Evolutionary conservation across 2,329 filamentous ascomycete genomes (phyloP), one percentile per base, ranked within the genome.

Genomic region (Colletotrichum costaricense): DNA sequence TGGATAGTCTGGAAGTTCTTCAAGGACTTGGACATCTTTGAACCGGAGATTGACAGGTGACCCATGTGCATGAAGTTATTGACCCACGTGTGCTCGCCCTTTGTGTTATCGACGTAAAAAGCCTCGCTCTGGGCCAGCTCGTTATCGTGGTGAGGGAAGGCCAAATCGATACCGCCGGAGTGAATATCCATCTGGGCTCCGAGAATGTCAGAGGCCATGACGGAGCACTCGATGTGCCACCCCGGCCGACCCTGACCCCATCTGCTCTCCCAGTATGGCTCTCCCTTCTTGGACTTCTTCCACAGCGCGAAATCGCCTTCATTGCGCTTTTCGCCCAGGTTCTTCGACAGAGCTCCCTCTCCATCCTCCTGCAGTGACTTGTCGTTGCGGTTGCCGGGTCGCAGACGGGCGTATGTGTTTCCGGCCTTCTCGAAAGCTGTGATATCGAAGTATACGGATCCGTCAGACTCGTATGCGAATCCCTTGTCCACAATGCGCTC

Each of bases 61-160:
- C 96, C 96, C 93, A 97, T 98, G 80, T 98, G 96, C 19, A 98
- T 81, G 84, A 98, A 98, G 84, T 98, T 97, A 80, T 97, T 97
- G 63, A 98, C 94, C 96, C 96, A 98, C 73, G 94, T 94, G 77
- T 90, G 88, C 77, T 88, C 86, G 59, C 81, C 84, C 80, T 88
- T 87, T 52, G 80, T 82, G 67, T 86, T 81, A 54, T 87, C 78
- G 78, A 85, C 87, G 78, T 94, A 97, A 82, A 94, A 96, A n/a
- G 94, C 95, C 81, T 97, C 95, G 75, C 92, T 95, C 82, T 98
- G 95, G 0, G 95, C 95, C 76, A 98, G 84, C 82, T 98, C 96
- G 78, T 98, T 98, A 82, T 97, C 95, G 82, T 95, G 95, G 81
- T 98, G 95, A 0, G 95, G 95, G 82, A 98, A 98, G 0, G 93